Conservation (phyloP, 2,329 filamentous ascomycete species). For the Cladosporium colombiae region DNA sequence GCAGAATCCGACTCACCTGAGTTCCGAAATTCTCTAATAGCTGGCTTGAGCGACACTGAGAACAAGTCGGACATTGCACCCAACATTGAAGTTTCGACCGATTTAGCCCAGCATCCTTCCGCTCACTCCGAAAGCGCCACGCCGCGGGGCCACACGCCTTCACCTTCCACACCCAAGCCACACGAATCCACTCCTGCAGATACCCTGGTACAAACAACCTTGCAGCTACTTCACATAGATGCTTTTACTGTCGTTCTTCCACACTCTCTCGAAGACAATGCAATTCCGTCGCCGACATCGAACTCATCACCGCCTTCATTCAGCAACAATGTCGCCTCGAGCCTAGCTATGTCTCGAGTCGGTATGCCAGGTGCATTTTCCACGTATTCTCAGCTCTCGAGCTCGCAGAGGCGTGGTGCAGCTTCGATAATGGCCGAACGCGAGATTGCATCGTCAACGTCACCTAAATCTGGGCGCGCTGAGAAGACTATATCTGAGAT, state of each 20-base stretch:
- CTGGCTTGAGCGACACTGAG: background rate
- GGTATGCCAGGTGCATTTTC: slow-evolving; percentile 51
- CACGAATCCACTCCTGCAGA: background rate
- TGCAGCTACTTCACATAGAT: slow-evolving; percentile 7
- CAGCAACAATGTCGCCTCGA: background rate
- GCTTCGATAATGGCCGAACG: slow-evolving; percentile 11
- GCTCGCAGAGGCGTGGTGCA: slow-evolving; percentile 31
- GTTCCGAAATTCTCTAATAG: background rate
- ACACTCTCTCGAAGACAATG: background rate
- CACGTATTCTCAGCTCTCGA: slow-evolving; percentile 46
- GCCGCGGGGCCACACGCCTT: slow-evolving; percentile 25
- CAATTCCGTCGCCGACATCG: background rate
- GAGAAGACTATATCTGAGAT: slow-evolving; percentile 13
- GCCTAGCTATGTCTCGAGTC: slow-evolving; percentile 15
- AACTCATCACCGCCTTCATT: background rate
- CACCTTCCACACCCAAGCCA: background rate
- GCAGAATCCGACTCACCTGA: background rate
- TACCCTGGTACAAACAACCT: background rate
- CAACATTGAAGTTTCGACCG: background rate
- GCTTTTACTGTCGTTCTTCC: slow-evolving; percentile 1
- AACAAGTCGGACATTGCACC: background rate
- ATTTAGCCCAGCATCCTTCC: background rate
- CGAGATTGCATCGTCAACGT: background rate
- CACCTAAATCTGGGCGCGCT: background rate
- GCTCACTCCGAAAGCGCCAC: slow-evolving; percentile 30